phyloP scores from a whole-genome alignment of 23 red algal genomes.

The Agarophyton chilense region DNA sequence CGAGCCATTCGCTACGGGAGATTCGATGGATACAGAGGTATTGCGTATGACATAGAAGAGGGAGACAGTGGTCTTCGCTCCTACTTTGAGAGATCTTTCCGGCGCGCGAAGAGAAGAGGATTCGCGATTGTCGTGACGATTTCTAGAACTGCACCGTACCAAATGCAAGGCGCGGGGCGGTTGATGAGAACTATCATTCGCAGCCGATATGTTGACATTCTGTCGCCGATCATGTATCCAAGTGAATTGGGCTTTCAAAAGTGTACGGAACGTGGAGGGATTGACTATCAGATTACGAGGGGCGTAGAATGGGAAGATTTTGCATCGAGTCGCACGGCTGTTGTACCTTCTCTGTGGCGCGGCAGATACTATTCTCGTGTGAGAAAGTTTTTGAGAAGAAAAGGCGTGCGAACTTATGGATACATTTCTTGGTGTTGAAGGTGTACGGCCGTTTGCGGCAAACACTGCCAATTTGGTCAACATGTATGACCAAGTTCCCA shows the following conservation, averaged over 20 bases:
- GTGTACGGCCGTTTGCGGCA: no score
- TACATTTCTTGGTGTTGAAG: neutral
- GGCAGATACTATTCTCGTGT: neutral
- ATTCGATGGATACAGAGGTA: neutral
- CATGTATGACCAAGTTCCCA: no score
- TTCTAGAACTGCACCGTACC: conserved; percentile 23
- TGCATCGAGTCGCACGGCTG: neutral
- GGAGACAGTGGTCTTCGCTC: neutral
- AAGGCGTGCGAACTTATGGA: neutral
- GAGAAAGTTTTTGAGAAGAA: neutral
- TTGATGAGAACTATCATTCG: neutral
- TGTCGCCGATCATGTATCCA: conserved; percentile 37
- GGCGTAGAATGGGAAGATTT: neutral
- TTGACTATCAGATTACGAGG: neutral
- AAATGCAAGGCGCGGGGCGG: neutral
- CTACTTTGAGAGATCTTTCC: neutral
- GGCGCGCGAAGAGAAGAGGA: neutral
- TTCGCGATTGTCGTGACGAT: conserved; percentile 14
- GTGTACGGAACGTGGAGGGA: neutral
- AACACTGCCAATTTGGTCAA: no score
- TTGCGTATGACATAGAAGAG: conserved; percentile 49
- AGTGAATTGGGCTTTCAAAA: neutral
- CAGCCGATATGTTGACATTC: neutral
- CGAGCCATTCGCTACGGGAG: neutral
- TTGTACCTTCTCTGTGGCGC: neutral